phyloP scores from a whole-genome alignment of 768 basidiomycete genomes.

The Tubosaeta sp. region DNA sequence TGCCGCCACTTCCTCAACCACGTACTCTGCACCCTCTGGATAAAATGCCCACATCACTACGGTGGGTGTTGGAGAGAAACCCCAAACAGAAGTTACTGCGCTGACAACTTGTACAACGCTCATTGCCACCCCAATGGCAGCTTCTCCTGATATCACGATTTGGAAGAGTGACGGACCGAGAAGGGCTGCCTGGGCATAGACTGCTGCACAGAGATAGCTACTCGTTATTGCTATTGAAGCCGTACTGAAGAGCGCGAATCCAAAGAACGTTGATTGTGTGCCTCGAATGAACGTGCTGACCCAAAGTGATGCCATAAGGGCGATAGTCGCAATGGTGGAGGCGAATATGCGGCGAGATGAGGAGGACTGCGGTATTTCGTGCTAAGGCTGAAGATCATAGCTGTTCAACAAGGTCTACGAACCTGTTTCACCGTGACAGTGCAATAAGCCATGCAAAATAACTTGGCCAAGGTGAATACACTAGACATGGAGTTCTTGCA shows the following conservation, averaged over 20 bases:
- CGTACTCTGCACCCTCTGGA: background rate
- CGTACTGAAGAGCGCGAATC: constrained; percentile 61
- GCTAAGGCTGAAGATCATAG: background rate
- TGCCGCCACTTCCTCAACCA: constrained; percentile 60
- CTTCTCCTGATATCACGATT: constrained; percentile 75
- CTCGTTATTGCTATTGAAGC: constrained; percentile 60
- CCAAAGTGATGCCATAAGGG: constrained; percentile 55
- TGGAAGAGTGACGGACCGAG: constrained; percentile 73
- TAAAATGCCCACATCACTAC: background rate
- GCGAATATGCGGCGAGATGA: constrained; percentile 51
- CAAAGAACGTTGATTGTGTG: constrained; percentile 53
- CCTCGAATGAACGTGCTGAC: constrained; percentile 58
- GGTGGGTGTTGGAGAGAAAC: constrained; percentile 25
- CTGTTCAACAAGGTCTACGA: constrained; percentile 18
- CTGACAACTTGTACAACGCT: constrained; percentile 70
- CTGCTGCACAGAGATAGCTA: constrained; percentile 69
- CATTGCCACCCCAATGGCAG: constrained; percentile 75
- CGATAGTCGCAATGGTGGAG: constrained; percentile 47
- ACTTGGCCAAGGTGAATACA: constrained; percentile 58
- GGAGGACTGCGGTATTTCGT: constrained; percentile 41
- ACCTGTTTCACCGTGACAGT: constrained; percentile 64
- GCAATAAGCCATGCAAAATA: constrained; percentile 68
- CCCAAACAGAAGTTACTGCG: constrained; percentile 51
- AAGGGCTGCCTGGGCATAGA: constrained; percentile 71
- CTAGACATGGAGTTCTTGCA: constrained; percentile 64